Base-by-base conservation (phyloP, 495 filamentous ascomycete species). In the Penicillium simplicissimum region DNA sequence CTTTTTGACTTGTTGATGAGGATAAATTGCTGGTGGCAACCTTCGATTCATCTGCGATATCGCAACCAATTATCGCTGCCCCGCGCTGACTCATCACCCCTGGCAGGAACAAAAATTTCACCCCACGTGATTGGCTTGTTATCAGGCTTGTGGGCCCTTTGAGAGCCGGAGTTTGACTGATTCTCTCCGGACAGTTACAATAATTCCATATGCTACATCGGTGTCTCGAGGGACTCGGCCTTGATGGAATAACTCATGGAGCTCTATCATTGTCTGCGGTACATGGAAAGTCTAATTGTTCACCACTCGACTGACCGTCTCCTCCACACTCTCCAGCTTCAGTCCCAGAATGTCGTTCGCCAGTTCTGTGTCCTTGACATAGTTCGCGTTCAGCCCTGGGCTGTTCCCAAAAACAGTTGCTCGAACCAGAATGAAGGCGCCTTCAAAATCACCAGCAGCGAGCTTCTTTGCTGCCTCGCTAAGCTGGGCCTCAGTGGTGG, bases 61-160 rank as follows among this genome's bases (percentile, higher is more conserved):
- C 76, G 58, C 65, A 61, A 67, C 60, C 63, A 63, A 60, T 65
- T 63, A 48, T 45, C 52, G 40, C 34, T 62, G 69, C 75, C 72
- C 72, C 71, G 70, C 69, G 68, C 57, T 78, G 70, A 78, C 68
- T 78, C 72, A 76, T 62, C 71, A 14, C 37, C 55, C 60, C 57
- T 48, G 49, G 28, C 17, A n/a, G 42, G 37, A 38, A 34, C 49
- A 57, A 28, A 53, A 60, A 33, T 56, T 34, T 55, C 2, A 19
- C 34, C 13, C 21, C 40, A 37, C 42, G 14, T 59, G 55, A 72
- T 68, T 72, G 68, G 70, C 37, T 62, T 52, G 52, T 52, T 61
- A 42, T 23, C 49, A 42, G 45, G n/a, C 0, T 31, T 51, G 4
- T 8, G 11, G 19, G 4, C 59, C 59, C 52, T 19, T 34, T 34